A percentile compares a stretch with the other conserved stretches of the same genome.
Conservation (phyloP, 345 rosid species). For the Salix udensis region DNA sequence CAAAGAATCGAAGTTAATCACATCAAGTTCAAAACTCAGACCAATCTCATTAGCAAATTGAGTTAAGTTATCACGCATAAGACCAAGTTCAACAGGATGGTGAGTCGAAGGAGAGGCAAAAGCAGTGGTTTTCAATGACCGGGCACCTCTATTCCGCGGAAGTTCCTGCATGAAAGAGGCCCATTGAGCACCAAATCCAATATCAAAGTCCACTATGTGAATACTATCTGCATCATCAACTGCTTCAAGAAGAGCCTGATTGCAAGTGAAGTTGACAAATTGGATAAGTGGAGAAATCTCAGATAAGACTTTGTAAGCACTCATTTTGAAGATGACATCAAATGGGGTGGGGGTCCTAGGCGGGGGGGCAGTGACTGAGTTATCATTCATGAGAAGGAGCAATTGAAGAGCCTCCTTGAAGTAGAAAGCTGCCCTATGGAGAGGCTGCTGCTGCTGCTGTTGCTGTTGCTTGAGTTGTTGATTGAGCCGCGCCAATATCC, state of each 20-base stretch:
- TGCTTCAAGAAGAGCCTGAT: slow-evolving; percentile 53
- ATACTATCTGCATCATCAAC: slow-evolving; percentile 37
- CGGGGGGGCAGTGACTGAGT: slow-evolving; percentile 31
- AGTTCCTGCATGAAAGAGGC: slow-evolving; percentile 64
- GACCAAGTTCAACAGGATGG: slow-evolving; percentile 42
- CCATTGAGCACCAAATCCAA: slow-evolving; percentile 62
- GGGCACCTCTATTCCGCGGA: slow-evolving; percentile 40
- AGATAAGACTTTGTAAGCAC: slow-evolving; percentile 50
- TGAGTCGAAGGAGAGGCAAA: slow-evolving; percentile 49
- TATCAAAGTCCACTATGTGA: slow-evolving; percentile 55
- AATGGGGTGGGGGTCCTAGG: slow-evolving; percentile 35
- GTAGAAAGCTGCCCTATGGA: slow-evolving; percentile 52
- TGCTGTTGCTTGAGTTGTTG: slow-evolving; percentile 58
- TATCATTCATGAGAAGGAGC: slow-evolving; percentile 32
- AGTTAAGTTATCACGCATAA: slow-evolving; percentile 46
- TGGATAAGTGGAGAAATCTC: slow-evolving; percentile 52
- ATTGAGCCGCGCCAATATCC: slow-evolving; percentile 99
- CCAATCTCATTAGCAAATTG: slow-evolving; percentile 50
- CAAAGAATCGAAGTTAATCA: slow-evolving; percentile 42
- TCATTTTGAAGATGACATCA: slow-evolving; percentile 49
- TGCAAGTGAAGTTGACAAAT: slow-evolving; percentile 50
- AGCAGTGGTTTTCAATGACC: slow-evolving; percentile 48
- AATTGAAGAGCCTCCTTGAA: slow-evolving; percentile 60
- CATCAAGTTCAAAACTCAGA: slow-evolving; percentile 47
- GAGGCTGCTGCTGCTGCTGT: slow-evolving; percentile 20